phyloP scores from a whole-genome alignment of 768 basidiomycete genomes.

The Porpolomopsis calyptriformis region DNA sequence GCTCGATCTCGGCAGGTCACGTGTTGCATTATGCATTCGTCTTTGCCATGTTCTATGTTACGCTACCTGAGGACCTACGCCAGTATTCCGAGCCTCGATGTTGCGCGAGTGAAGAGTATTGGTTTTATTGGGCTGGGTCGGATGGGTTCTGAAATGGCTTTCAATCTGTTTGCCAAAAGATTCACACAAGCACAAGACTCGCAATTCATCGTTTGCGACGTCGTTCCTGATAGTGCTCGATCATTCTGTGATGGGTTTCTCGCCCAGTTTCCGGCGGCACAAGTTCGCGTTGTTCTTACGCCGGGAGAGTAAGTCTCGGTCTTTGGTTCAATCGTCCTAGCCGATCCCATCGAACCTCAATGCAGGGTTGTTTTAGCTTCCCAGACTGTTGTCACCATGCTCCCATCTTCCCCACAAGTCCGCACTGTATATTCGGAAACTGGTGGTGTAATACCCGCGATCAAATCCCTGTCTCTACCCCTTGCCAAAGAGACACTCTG shows the following conservation, averaged over 20 bases:
- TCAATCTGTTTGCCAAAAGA: constrained; percentile 73
- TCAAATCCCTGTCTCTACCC: constrained; percentile 38
- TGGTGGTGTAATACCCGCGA: constrained; percentile 51
- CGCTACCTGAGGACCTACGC: neutral
- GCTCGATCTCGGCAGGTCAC: too few relatives aligned
- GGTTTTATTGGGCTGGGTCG: constrained; percentile 81
- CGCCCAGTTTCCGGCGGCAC: constrained; percentile 46
- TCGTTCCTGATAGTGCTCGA: constrained; percentile 44
- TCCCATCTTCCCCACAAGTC: constrained; percentile 88
- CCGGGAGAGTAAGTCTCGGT: constrained; percentile 59
- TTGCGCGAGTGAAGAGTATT: constrained; percentile 37
- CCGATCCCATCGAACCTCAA: constrained; percentile 10
- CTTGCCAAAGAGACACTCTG: constrained; percentile 41
- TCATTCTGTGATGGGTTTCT: constrained; percentile 48
- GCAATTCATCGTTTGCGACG: constrained; percentile 73
- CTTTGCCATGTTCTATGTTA: too few relatives aligned
- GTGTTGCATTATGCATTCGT: too few relatives aligned
- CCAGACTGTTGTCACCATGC: constrained; percentile 73
- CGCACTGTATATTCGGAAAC: constrained; percentile 53
- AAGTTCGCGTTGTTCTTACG: constrained; percentile 45
- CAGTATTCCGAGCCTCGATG: neutral
- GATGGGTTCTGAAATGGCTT: constrained; percentile 83
- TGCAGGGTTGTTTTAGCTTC: constrained; percentile 55
- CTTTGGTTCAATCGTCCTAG: constrained; percentile 6
- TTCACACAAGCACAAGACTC: constrained; percentile 32